Evolutionary conservation across 2,329 filamentous ascomycete genomes (phyloP).

Genomic region (Magnaporthiopsis rhizophila): DNA sequence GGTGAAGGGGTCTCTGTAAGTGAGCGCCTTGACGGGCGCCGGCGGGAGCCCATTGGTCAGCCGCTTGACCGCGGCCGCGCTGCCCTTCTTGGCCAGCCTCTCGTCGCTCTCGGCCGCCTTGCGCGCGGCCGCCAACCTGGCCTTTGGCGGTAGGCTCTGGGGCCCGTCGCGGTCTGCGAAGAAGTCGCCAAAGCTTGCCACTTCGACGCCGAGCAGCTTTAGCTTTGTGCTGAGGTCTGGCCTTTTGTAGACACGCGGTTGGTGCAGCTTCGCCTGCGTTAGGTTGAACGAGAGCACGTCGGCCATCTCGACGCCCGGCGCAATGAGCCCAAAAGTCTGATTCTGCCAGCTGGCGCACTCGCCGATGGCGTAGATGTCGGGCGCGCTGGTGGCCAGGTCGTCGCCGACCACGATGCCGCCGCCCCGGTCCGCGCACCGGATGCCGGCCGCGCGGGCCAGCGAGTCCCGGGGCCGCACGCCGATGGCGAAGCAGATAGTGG

Average conservation of each 20-base stretch:
- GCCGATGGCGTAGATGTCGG: conserved; percentile 77
- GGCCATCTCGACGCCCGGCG: conserved; percentile 86
- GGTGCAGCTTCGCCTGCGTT: conserved; percentile 68
- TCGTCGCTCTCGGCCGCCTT: conserved; percentile 22
- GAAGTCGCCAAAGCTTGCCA: conserved; percentile 89
- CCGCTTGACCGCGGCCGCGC: conserved; percentile 34
- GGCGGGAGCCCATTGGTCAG: conserved; percentile 47
- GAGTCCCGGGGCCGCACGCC: conserved; percentile 77
- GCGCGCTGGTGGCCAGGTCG: conserved; percentile 59
- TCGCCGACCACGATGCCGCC: conserved; percentile 68
- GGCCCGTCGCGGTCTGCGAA: conserved; percentile 84
- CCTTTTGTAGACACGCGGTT: conserved; percentile 62
- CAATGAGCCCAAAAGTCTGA: conserved; percentile 83
- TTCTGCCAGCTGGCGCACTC: conserved; percentile 87
- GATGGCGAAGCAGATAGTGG: conserved; percentile 83
- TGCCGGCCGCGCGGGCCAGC: conserved; percentile 59
- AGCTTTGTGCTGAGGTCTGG: conserved; percentile 88
- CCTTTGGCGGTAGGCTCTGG: conserved; percentile 55
- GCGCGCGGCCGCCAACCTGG: conserved; percentile 31
- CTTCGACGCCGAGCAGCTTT: conserved; percentile 82
- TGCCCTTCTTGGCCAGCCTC: conserved; percentile 23
- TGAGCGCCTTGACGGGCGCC: conserved; percentile 69
- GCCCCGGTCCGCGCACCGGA: conserved; percentile 63
- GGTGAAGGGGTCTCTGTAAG: conserved; percentile 81
- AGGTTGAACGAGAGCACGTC: conserved; percentile 88